phyloP scores from a whole-genome alignment of 306 rosid species.

The Alnus glutinosa region DNA sequence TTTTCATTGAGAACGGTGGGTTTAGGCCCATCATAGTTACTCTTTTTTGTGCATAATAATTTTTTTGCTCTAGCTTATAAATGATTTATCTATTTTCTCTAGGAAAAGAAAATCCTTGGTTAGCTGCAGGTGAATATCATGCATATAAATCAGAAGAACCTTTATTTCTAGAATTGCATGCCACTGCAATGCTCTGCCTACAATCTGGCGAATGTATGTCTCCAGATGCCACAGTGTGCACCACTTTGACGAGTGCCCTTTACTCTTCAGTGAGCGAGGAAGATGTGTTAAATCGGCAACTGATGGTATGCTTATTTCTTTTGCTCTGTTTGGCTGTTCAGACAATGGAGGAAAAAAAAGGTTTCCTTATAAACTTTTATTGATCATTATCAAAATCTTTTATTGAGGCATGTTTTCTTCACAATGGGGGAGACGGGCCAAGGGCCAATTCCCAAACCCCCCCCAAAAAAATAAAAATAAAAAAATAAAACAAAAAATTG shows the following conservation, averaged over 20 bases:
- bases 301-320: slow-evolving; percentile 54
- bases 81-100: slow-evolving; percentile 28
- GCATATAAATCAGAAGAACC: slow-evolving; percentile 53
- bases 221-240: slow-evolving; percentile 90
- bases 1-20: neutral
- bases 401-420: neutral
- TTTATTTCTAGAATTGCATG: slow-evolving; percentile 83
- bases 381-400: no score
- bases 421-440: no score
- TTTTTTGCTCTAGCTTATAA: slow-evolving; percentile 5
- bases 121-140: slow-evolving; percentile 47
- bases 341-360: neutral
- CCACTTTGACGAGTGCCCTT: slow-evolving; percentile 79
- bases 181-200: slow-evolving; percentile 86
- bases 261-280: slow-evolving; percentile 75
- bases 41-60: neutral
- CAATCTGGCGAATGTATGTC: slow-evolving; percentile 91
- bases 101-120: slow-evolving; percentile 84
- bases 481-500: no score
- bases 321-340: neutral
- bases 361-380: no score
- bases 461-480: no score
- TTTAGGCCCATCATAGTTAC: neutral
- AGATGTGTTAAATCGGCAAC: slow-evolving; percentile 58
- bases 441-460: no score